Evolutionary conservation across 2,329 filamentous ascomycete genomes (phyloP).

Genomic region (Botrytis hyacinthi): DNA sequence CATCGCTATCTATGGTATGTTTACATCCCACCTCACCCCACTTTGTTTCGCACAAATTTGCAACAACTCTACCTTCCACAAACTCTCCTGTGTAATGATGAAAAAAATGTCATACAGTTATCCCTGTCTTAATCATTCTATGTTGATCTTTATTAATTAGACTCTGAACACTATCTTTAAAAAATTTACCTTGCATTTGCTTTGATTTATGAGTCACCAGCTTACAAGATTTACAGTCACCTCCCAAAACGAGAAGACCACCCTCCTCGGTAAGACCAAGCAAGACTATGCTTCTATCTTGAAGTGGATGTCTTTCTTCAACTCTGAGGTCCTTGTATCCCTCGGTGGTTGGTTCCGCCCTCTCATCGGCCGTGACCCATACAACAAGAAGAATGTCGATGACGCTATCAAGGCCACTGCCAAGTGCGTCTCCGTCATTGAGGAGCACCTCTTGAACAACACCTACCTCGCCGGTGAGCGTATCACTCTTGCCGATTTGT

Average conservation of each 20-base stretch:
- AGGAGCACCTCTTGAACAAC: conserved; percentile 86
- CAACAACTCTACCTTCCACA: conserved; percentile 17
- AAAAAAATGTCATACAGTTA: conserved; percentile 77
- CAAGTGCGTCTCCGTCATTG: conserved; percentile 69
- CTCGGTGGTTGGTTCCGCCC: conserved; percentile 83
- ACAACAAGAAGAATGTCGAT: conserved; percentile 98
- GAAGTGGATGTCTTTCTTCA: conserved; percentile 97
- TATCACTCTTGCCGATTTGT: conserved; percentile 93
- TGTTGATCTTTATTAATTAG: conserved; percentile 80
- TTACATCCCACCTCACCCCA: conserved; percentile 12
- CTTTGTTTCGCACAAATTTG: conserved; percentile 17
- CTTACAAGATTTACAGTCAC: conserved; percentile 63
- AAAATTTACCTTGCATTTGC: conserved; percentile 21
- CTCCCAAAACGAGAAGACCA: conserved; percentile 99
- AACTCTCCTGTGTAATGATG: conserved; percentile 36
- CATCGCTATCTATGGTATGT: conserved; percentile 97
- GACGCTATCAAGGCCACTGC: conserved; percentile 68
- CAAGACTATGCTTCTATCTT: conserved; percentile 97
- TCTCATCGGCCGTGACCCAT: conserved; percentile 74
- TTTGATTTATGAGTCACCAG: conserved; percentile 22
- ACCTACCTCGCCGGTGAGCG: conserved; percentile 98
- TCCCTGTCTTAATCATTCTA: conserved; percentile 89
- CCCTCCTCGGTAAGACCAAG: conserved; percentile 99
- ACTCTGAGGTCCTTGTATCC: conserved; percentile 74
- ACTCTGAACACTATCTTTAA: conserved; percentile 63